Evolutionary conservation across 331 rosid genomes (phyloP).

Genomic region (Spiraea crenata): DNA sequence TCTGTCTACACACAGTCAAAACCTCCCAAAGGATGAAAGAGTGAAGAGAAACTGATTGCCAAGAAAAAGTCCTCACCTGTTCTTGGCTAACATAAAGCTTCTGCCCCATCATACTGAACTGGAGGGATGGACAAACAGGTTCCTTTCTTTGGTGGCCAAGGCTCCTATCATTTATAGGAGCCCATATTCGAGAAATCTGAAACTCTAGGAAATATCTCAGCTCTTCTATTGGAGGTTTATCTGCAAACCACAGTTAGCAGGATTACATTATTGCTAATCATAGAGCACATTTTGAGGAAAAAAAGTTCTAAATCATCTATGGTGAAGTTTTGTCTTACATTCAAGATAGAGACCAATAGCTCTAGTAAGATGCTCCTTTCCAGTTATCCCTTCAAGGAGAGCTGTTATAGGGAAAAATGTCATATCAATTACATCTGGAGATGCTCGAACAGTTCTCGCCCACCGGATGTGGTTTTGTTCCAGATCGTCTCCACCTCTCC

Average conservation of each 20-base stretch:
- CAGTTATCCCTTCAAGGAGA: conserved; percentile 67
- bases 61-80: conserved; percentile 49
- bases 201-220: conserved; percentile 88
- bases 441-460: conserved; percentile 59
- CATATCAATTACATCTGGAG: conserved; percentile 91
- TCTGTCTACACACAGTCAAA: not conserved
- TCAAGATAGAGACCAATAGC: conserved; percentile 87
- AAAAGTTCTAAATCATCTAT: conserved; percentile 10
- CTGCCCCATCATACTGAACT: conserved; percentile 95
- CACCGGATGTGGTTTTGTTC: conserved; percentile 76
- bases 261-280: conserved; percentile 13
- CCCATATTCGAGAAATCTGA: conserved; percentile 84
- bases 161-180: conserved; percentile 62
- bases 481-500: conserved; percentile 94
- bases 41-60: conserved; percentile 6
- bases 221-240: conserved; percentile 94
- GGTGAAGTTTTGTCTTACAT: conserved; percentile 45
- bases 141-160: conserved; percentile 88
- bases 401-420: conserved; percentile 66
- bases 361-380: conserved; percentile 68
- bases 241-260: conserved; percentile 38
- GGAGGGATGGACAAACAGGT: conserved; percentile 92
- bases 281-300: conserved; percentile 10
- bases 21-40: conserved; percentile 7
- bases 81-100: conserved; percentile 88